A percentile compares a stretch with the other conserved stretches of the same genome.
Conservation (phyloP, 805 yeast species). For the Zygosaccharomyces bailii region DNA sequence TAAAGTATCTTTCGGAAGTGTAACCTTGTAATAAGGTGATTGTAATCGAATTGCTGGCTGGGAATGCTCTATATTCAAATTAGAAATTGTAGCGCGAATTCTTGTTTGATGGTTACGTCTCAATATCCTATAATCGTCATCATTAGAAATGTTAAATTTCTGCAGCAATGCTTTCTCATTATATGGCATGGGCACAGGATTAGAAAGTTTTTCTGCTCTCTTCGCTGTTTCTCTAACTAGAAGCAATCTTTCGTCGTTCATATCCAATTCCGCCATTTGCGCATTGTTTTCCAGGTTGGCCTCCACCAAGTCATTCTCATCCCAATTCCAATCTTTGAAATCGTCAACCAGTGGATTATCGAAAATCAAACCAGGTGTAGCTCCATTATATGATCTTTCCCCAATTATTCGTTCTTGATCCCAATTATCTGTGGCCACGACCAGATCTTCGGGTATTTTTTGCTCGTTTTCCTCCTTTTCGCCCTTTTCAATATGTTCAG, state of each 20-base stretch:
- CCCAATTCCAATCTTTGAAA: slow-evolving; percentile 37
- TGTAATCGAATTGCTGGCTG: slow-evolving; percentile 83
- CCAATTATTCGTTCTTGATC: slow-evolving; percentile 61
- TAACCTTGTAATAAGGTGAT: slow-evolving; percentile 85
- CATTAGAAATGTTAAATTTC: slow-evolving; percentile 85
- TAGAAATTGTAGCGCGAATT: slow-evolving; percentile 89
- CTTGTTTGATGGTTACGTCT: slow-evolving; percentile 86
- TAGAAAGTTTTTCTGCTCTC: slow-evolving; percentile 10
- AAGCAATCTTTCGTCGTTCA: slow-evolving; percentile 82
- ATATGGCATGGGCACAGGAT: slow-evolving; percentile 41
- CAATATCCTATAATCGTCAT: slow-evolving; percentile 74
- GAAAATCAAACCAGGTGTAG: background rate
- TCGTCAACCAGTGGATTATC: slow-evolving; percentile 27
- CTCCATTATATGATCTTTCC: slow-evolving; percentile 23
- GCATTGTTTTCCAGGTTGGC: slow-evolving; percentile 49
- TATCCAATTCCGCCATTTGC: slow-evolving; percentile 48
- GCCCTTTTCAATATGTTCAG: slow-evolving; percentile 23
- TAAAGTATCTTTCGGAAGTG: slow-evolving; percentile 58
- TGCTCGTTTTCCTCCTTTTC: slow-evolving; percentile 21
- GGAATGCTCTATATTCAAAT: slow-evolving; percentile 86
- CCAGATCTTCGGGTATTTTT: slow-evolving; percentile 48
- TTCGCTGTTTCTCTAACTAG: slow-evolving; percentile 42
- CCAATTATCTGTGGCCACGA: slow-evolving; percentile 76
- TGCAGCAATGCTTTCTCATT: slow-evolving; percentile 51
- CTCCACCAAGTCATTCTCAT: slow-evolving; percentile 65